These are phyloP conservation scores for Melanomma pulvis-pyrius DNA, from an alignment of 495 filamentous ascomycete species.

Conservation along the genomic window DNA sequence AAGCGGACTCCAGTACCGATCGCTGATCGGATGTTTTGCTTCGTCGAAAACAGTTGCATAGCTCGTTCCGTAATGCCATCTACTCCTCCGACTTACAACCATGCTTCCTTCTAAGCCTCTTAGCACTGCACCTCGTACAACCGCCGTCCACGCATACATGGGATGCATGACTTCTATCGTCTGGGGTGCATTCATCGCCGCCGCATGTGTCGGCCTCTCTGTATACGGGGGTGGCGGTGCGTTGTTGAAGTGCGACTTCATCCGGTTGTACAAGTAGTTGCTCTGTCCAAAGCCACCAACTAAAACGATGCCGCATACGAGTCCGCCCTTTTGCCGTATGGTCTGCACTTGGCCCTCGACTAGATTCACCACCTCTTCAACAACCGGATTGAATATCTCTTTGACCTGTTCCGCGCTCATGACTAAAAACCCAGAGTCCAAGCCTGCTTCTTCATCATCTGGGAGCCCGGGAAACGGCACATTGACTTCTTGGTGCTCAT, in stretches of 20 bases:
- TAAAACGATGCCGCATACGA: conserved; percentile 68
- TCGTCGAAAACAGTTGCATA: conserved; percentile 77
- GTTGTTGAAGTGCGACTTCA: conserved; percentile 66
- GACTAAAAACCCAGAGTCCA: conserved; percentile 49
- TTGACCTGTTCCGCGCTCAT: conserved; percentile 51
- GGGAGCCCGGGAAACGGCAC: conserved; percentile 73
- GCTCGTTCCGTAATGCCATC: conserved; percentile 77
- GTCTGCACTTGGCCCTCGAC: conserved; percentile 60
- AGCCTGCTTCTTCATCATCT: conserved; percentile 57
- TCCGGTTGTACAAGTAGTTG: conserved; percentile 63
- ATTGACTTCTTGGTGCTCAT: conserved; percentile 69
- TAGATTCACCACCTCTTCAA: conserved; percentile 59
- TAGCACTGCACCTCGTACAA: conserved; percentile 68
- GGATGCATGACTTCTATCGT: conserved; percentile 62
- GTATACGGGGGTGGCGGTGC: conserved; percentile 67
- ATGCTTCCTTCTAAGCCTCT: conserved; percentile 71
- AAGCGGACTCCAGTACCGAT: conserved; percentile 73
- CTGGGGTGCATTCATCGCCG: conserved; percentile 43
- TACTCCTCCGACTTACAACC: conserved; percentile 65
- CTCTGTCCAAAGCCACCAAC: conserved; percentile 74
- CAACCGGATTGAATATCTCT: conserved; percentile 54
- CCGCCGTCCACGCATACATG: conserved; percentile 76
- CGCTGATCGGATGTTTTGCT: conserved; percentile 64
- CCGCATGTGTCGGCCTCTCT: conserved; percentile 62
- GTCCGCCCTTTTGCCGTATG: conserved; percentile 58